Conservation (phyloP, 257 asterid genomes). For the Nicotiana tomentosiformis region DNA sequence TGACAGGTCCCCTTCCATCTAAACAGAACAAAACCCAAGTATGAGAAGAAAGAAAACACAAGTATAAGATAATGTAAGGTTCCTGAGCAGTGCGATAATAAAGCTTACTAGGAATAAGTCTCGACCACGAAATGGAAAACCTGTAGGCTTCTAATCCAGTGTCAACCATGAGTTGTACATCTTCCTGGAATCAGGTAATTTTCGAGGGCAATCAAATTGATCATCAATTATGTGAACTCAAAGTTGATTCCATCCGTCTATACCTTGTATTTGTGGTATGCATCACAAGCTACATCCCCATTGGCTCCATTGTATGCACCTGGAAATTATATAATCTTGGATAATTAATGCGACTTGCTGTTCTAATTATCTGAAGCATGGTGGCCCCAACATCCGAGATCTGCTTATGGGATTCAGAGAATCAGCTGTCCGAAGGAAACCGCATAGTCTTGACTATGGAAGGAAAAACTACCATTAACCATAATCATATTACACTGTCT, state of each 20-base stretch:
- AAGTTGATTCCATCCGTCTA: background rate
- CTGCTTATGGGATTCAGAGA: too few relatives aligned
- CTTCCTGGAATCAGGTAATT: constrained; percentile 15
- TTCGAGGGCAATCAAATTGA: background rate
- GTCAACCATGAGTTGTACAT: constrained; percentile 16
- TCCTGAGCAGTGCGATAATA: background rate
- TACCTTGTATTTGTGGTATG: constrained; percentile 30
- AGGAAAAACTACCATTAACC: too few relatives aligned
- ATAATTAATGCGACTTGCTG: background rate
- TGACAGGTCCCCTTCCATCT: constrained; percentile 26
- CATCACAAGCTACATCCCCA: constrained; percentile 25
- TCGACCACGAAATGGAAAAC: constrained; percentile 28
- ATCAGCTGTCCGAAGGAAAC: background rate
- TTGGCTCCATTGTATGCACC: constrained; percentile 2
- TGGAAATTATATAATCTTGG: background rate
- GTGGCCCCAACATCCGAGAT: background rate
- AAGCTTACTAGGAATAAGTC: constrained; percentile 26
- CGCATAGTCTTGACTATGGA: too few relatives aligned
- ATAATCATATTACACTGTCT: too few relatives aligned
- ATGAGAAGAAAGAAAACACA: constrained; percentile 19
- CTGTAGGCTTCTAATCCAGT: constrained; percentile 13
- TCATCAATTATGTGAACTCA: background rate
- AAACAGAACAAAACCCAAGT: background rate
- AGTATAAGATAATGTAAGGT: background rate
- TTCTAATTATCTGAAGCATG: background rate